Evolutionary conservation across 169 alveolate species (phyloP), one percentile per base, ranked within the genome.

Genomic region (Theileria parva): DNA sequence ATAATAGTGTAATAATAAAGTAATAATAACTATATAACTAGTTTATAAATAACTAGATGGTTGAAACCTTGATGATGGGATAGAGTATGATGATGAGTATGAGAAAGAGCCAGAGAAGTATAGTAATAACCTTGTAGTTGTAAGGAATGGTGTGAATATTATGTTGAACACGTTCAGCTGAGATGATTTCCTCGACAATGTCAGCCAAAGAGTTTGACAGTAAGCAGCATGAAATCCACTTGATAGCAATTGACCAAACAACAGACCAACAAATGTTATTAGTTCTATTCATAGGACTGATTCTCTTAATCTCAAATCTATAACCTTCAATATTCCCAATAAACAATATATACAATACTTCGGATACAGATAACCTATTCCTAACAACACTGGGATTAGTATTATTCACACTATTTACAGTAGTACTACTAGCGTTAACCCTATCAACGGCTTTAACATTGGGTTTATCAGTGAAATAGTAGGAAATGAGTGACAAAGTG

Each of bases 211-310:
- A 79, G 55, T 85, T 84, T 79, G 87, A 80, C 44, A 89, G 81
- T 71, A 86, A 74, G 74, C 93, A 89, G 53, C 91, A 84, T 23
- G 79, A 76, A 7, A 89, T 71, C 89, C 91, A 89, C 66, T 89
- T 89, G 69, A 89, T 89, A 73, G 92, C 81, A 28, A 89, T 74
- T 12, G 94, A 89, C 94, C 94, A 89, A 48, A 79, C 55, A 48
- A 86, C 71, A 17, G 87, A 50, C 77, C 81, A 81, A 19, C 84
- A 84, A 28, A 88, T 83, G 48, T 77, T 78, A 30, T 67, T 68
- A 12, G 73, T 87, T n/a, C 71, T 89, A 66, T 84, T 67, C 67
- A 86, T 86, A 2, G 90, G 90, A 23, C 80, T 83, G 37, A 89
- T 79, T 55, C 94, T 66, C 59, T 80, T 79, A 12, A 89, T 21